phyloP scores from a whole-genome alignment of 2,329 filamentous ascomycete species.

The Fusarium nygamai region DNA sequence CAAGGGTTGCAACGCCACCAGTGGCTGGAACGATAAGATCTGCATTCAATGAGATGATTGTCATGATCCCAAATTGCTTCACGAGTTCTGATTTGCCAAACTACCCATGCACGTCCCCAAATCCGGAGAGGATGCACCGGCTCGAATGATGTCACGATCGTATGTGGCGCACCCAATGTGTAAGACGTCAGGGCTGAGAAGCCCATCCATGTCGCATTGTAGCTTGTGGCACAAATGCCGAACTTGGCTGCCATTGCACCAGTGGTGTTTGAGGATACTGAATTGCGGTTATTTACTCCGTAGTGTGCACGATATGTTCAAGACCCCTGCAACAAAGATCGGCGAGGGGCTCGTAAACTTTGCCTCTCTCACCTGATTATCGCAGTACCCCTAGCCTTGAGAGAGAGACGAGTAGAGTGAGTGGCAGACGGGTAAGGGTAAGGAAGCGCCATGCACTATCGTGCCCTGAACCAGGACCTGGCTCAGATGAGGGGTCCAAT shows the following conservation, averaged over 20 bases:
- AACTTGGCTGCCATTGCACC: not conserved
- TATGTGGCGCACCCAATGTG: conserved; percentile 36
- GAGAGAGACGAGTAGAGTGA: not conserved
- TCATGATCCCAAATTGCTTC: not conserved
- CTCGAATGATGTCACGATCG: conserved; percentile 36
- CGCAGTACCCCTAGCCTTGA: not conserved
- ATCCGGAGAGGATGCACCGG: conserved; percentile 34
- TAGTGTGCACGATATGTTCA: not conserved
- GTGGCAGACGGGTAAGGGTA: not conserved
- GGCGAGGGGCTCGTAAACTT: conserved; percentile 19
- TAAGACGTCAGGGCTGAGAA: not conserved
- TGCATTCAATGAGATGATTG: conserved; percentile 15
- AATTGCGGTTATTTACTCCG: not conserved
- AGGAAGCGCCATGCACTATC: not conserved
- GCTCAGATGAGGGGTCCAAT: conserved; percentile 25
- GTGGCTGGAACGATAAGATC: conserved; percentile 27
- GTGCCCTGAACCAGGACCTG: conserved; percentile 23
- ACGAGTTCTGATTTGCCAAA: conserved; percentile 21
- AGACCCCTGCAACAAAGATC: conserved; percentile 7
- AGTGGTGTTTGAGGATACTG: not conserved
- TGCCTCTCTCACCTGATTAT: conserved; percentile 28
- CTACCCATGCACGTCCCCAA: not conserved
- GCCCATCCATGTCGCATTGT: not conserved
- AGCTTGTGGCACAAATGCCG: not conserved
- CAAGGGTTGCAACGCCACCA: conserved; percentile 1